A percentile compares a stretch with the other conserved stretches of the same genome.
Conservation (phyloP, 164 flowering plant genomes). For the Chimonanthus salicifolius region DNA sequence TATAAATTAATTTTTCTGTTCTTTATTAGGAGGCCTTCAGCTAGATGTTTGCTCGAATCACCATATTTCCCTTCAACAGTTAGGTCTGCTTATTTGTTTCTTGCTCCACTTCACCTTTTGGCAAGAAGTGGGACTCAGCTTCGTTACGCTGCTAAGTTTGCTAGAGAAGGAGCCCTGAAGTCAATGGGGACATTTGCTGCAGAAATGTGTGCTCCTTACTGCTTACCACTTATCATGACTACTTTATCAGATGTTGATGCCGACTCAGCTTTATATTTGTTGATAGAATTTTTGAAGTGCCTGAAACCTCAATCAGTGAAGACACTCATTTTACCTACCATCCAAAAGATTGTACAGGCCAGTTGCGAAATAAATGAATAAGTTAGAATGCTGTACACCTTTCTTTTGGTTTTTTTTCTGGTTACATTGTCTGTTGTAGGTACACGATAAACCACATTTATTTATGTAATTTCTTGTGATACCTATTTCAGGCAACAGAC, state of each 20-base stretch:
- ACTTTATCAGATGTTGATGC: constrained; percentile 61
- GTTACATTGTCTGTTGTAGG: constrained; percentile 7
- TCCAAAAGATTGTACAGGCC: constrained; percentile 93
- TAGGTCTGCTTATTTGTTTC: constrained; percentile 71
- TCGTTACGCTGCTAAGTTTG: constrained; percentile 73
- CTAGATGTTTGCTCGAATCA: constrained; percentile 73
- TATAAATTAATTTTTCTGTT: background rate
- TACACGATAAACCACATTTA: background rate
- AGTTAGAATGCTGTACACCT: constrained; percentile 1
- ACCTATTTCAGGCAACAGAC: constrained; percentile 58
- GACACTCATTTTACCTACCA: constrained; percentile 52
- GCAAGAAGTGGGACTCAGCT: constrained; percentile 62
- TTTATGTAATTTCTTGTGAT: background rate
- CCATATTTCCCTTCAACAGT: constrained; percentile 74
- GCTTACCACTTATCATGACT: constrained; percentile 54
- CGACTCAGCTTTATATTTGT: constrained; percentile 62
- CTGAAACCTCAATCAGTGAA: constrained; percentile 61
- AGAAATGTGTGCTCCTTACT: constrained; percentile 82
- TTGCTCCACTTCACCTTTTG: constrained; percentile 78
- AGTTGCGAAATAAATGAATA: constrained; percentile 26
- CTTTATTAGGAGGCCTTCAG: constrained; percentile 81
- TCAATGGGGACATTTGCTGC: constrained; percentile 84
- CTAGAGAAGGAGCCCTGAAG: constrained; percentile 71
- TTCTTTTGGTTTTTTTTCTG: constrained; percentile 34
- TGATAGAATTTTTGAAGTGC: constrained; percentile 71